phyloP scores from a whole-genome alignment of 176 grass and related monocot genomes.

The Bromus sterilis region DNA sequence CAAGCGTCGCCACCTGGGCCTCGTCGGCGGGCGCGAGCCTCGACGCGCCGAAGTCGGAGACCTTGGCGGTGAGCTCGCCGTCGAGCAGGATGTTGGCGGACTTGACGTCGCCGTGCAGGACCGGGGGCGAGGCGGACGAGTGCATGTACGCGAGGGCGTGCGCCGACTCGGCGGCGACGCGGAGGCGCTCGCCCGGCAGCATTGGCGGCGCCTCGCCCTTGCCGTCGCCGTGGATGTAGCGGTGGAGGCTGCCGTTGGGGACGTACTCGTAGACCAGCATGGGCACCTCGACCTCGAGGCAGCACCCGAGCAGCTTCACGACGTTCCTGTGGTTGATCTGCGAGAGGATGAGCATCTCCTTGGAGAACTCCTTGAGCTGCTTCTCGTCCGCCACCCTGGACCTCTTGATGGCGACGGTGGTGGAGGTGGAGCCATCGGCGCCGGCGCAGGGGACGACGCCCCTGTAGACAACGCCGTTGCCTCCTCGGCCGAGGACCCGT shows the following conservation, averaged over 20 bases:
- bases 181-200: background rate
- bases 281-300: constrained; percentile 52
- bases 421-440: too few relatives aligned
- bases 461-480: constrained; percentile 34
- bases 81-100: constrained; percentile 53
- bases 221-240: constrained; percentile 22
- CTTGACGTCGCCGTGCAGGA: constrained; percentile 61
- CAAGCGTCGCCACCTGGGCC: constrained; percentile 27
- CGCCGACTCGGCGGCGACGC: constrained; percentile 39
- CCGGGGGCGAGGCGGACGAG: constrained; percentile 27
- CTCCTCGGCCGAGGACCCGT: constrained; percentile 23
- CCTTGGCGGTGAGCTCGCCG: constrained; percentile 28
- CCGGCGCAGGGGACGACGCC: constrained; percentile 15
- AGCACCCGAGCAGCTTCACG: constrained; percentile 43
- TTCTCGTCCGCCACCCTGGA: constrained; percentile 27
- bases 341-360: constrained; percentile 44
- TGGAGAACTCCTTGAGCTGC: constrained; percentile 31
- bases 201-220: background rate
- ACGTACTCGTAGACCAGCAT: constrained; percentile 53
- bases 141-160: constrained; percentile 49
- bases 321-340: constrained; percentile 62
- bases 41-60: constrained; percentile 45
- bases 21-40: constrained; percentile 28
- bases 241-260: constrained; percentile 40
- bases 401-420: constrained; percentile 31